Conservation (phyloP, 1,284 basidiomycete genomes). For the Fomitiporia mediterranea region DNA sequence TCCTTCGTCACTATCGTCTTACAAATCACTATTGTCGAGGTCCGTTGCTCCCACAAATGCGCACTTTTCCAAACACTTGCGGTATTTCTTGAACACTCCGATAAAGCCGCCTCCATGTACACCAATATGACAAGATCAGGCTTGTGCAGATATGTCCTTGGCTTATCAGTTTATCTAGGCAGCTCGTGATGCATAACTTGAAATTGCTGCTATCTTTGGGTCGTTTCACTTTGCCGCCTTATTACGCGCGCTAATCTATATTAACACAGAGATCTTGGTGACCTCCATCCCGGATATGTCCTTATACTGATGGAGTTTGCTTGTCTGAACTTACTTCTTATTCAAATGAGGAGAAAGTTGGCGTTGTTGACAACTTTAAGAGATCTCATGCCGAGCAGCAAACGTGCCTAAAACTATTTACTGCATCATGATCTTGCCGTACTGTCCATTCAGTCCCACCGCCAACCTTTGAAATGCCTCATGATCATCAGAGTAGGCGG, state of each 20-base stretch:
- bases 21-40: too few species aligned
- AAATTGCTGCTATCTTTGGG: not conserved
- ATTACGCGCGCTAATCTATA: not conserved
- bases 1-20: too few species aligned
- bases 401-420: too few species aligned
- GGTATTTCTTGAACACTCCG: constrained; percentile 1
- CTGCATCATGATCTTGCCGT: not conserved
- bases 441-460: not conserved
- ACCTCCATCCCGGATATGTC: not conserved
- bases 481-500: too few species aligned
- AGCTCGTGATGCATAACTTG: not conserved
- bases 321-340: too few species aligned
- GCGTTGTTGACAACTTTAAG: too few species aligned
- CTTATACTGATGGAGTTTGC: not conserved
- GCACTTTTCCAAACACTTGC: constrained; percentile 3
- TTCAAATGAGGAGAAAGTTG: too few species aligned
- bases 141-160: not conserved
- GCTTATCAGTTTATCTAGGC: not conserved
- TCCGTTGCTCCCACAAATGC: too few species aligned
- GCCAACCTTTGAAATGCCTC: not conserved
- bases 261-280: too few species aligned
- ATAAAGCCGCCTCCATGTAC: not conserved
- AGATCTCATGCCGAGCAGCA: too few species aligned
- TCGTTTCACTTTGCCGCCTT: not conserved
- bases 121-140: not conserved